Percentiles rank a stretch among this genome's conserved stretches.
Evolutionary conservation across 306 rosid species (phyloP).

Genomic region (Lathyrus sativus): DNA sequence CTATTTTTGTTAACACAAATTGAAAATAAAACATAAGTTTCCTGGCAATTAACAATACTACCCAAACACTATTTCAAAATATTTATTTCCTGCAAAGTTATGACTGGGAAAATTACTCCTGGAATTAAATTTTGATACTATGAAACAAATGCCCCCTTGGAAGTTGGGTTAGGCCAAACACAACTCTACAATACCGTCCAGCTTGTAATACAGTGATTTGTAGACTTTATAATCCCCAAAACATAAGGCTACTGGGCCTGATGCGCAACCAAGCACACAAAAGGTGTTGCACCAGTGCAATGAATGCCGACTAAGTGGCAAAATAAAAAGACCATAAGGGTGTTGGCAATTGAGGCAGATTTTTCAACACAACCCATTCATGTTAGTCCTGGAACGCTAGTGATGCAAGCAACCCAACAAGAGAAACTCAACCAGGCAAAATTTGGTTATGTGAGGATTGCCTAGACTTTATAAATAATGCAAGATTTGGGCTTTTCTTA

Average conservation of each 20-base stretch:
- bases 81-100: no score
- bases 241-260: background rate
- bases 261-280: background rate
- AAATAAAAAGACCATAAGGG: background rate
- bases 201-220: background rate
- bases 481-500: background rate
- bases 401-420: background rate
- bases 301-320: background rate
- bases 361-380: background rate
- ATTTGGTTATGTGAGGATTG: background rate
- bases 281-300: background rate
- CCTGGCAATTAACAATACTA: no score
- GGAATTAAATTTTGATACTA: no score
- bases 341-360: background rate
- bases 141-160: background rate
- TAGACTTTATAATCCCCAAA: no score
- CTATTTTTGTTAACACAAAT: no score
- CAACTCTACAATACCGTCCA: background rate
- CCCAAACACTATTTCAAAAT: no score
- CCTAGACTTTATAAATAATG: background rate
- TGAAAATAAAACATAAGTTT: no score
- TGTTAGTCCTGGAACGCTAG: background rate
- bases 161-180: background rate
- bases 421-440: background rate
- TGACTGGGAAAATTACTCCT: no score